phyloP scores from a whole-genome alignment of 2,329 filamentous ascomycete genomes.

The Fusarium palustre region DNA sequence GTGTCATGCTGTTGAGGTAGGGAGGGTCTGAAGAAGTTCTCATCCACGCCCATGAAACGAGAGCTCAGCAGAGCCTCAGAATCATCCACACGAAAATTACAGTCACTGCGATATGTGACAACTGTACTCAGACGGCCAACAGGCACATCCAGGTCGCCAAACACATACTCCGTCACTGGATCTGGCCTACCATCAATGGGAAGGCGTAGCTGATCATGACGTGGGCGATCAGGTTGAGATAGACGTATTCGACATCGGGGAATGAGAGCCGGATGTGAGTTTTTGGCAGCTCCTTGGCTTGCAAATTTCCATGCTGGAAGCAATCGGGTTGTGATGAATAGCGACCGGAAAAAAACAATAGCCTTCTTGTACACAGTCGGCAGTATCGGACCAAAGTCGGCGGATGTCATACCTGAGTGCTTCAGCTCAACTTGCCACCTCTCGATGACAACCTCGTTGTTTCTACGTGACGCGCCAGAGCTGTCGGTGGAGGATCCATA shows the following conservation, averaged over 20 bases:
- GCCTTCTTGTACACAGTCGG: constrained; percentile 97
- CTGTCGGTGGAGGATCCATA: constrained; percentile 66
- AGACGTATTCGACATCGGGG: constrained; percentile 84
- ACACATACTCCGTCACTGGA: constrained; percentile 77
- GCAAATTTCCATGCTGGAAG: constrained; percentile 88
- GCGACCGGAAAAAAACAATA: constrained; percentile 91
- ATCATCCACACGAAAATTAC: constrained; percentile 91
- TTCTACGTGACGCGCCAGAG: constrained; percentile 58
- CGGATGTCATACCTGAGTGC: constrained; percentile 59
- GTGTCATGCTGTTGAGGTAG: constrained; percentile 67
- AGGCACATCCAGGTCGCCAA: constrained; percentile 87
- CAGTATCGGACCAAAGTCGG: constrained; percentile 70
- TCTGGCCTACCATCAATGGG: constrained; percentile 55
- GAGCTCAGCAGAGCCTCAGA: constrained; percentile 92
- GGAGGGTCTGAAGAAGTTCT: constrained; percentile 86
- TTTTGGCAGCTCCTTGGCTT: constrained; percentile 78
- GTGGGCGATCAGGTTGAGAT: constrained; percentile 65
- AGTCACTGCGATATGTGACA: constrained; percentile 87
- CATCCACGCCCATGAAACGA: constrained; percentile 90
- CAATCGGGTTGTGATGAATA: constrained; percentile 85
- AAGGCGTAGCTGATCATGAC: constrained; percentile 72
- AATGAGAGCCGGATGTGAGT: constrained; percentile 73
- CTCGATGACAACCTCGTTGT: constrained; percentile 85
- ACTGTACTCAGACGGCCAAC: constrained; percentile 85
- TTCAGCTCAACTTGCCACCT: constrained; percentile 90